Base-by-base conservation (phyloP, 106 monocot genomes). In the Platanthera guangdongensis region DNA sequence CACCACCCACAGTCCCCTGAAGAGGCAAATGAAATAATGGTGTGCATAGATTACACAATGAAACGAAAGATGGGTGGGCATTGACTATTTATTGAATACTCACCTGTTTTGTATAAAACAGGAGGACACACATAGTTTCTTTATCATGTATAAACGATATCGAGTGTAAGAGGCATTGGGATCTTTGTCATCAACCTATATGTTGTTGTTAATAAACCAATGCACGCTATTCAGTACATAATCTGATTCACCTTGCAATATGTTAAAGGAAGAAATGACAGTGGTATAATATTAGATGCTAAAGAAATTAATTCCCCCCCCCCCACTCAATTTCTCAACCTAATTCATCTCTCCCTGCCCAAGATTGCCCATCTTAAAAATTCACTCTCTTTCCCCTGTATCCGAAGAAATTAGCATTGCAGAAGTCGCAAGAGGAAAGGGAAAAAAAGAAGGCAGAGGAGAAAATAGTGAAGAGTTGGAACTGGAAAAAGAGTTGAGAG, bases 131-230 rank as follows among this genome's bases (percentile, higher is more conserved):
- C 95, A 95, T 49, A 85, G 71, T 48, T 85, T 90, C 53, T 95
- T 82, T 83, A 95, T 95, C 30, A 82, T 82, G 75, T 92, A 92
- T 13, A 90, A 64, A 22, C 85, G 85, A 63, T 87, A 75, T 71
- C 64, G 72, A 32, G 95, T 88, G 72, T 92, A 82, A 47, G 46
- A 10, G 3, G 92, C 92, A 85, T 88, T 95, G 64, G 92, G 92
- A 82, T 95, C 95, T 47, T 75, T 79, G 19, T 87, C 67, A 62
- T 95, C 80, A 45, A 95, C 77, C 92, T 95, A 83, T 64, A 80
- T 45, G 53, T 54, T 39, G 39, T 39, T 39, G 39, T 39, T 55
- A 55, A 6, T 39, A 50, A 10, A 68, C 45, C 45, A 68, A 69
- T 7, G 21, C n/a, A 22, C 11, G 2, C 51, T 18, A 15, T 55